phyloP scores from a whole-genome alignment of 2,329 filamentous ascomycete genomes.

The Elsinoe necatrix region DNA sequence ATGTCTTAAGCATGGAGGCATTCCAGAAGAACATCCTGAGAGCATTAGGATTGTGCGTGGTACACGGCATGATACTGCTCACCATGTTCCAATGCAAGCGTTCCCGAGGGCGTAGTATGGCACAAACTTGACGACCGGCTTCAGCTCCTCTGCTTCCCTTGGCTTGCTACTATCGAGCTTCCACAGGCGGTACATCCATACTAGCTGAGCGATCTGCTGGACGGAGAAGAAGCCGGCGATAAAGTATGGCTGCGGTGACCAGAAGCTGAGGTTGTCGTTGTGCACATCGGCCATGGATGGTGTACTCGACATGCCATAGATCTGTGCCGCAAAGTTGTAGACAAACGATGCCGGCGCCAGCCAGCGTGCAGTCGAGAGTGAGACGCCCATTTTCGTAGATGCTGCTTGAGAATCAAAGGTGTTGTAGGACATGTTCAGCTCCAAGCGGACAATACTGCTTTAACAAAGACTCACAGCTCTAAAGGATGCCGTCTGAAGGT shows the following conservation, averaged over 20 bases:
- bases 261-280: slow-evolving; percentile 50
- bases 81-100: slow-evolving; percentile 49
- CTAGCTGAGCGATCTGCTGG: slow-evolving; percentile 51
- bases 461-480: neutral
- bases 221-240: slow-evolving; percentile 55
- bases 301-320: slow-evolving; percentile 49
- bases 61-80: neutral
- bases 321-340: slow-evolving; percentile 51
- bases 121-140: slow-evolving; percentile 46
- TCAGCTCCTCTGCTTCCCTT: slow-evolving; percentile 36
- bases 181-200: slow-evolving; percentile 50
- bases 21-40: slow-evolving; percentile 59
- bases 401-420: neutral
- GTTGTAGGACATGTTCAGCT: neutral
- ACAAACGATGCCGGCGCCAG: slow-evolving; percentile 48
- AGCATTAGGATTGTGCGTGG: slow-evolving; percentile 17
- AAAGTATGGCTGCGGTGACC: slow-evolving; percentile 50
- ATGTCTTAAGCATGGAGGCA: slow-evolving; percentile 39
- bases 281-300: slow-evolving; percentile 55
- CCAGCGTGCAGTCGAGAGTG: slow-evolving; percentile 46
- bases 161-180: slow-evolving; percentile 37
- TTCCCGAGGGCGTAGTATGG: slow-evolving; percentile 51
- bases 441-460: neutral
- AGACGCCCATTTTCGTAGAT: slow-evolving; percentile 41
- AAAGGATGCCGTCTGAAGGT: neutral